Conservation (phyloP, 225 moss, liverwort and hornwort species). For the Sphagnum tenellum region DNA sequence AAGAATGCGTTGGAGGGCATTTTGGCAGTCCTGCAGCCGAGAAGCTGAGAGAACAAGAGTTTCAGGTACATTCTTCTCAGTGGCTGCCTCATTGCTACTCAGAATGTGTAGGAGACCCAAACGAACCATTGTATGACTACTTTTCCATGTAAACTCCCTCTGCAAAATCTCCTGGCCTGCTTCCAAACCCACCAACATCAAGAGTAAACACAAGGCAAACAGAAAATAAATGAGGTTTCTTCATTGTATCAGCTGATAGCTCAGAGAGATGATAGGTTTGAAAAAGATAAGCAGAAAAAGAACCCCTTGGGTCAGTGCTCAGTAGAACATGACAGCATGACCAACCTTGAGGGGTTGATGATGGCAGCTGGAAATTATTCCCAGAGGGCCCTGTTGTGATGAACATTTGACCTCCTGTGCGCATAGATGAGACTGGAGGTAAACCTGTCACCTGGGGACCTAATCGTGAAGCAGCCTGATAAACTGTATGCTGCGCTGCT, state of each 20-base stretch:
- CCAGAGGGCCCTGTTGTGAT: slow-evolving; percentile 28
- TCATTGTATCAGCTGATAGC: too few species aligned
- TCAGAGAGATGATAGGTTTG: too few species aligned
- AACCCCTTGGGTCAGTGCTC: neutral
- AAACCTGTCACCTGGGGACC: slow-evolving; percentile 21
- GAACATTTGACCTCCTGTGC: slow-evolving; percentile 82
- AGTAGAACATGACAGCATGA: neutral
- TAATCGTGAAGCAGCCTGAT: slow-evolving; percentile 19
- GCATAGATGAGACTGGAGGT: slow-evolving; percentile 80
- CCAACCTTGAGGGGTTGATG: slow-evolving; percentile 28
- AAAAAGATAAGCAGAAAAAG: too few species aligned
- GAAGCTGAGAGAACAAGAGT: slow-evolving; percentile 66
- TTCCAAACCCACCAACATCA: neutral
- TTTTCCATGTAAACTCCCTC: slow-evolving; percentile 66
- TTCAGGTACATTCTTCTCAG: slow-evolving; percentile 73
- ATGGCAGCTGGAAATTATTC: slow-evolving; percentile 16
- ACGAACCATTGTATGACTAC: slow-evolving; percentile 49
- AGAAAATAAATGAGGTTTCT: too few species aligned
- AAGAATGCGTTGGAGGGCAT: slow-evolving; percentile 76
- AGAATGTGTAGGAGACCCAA: slow-evolving; percentile 63
- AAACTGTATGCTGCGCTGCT: neutral
- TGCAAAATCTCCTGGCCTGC: slow-evolving; percentile 46
- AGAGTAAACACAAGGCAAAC: too few species aligned
- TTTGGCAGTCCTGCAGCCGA: slow-evolving; percentile 68
- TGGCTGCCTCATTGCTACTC: slow-evolving; percentile 54